Conservation (phyloP, 768 basidiomycete genomes). For the Lyophyllum atratum region DNA sequence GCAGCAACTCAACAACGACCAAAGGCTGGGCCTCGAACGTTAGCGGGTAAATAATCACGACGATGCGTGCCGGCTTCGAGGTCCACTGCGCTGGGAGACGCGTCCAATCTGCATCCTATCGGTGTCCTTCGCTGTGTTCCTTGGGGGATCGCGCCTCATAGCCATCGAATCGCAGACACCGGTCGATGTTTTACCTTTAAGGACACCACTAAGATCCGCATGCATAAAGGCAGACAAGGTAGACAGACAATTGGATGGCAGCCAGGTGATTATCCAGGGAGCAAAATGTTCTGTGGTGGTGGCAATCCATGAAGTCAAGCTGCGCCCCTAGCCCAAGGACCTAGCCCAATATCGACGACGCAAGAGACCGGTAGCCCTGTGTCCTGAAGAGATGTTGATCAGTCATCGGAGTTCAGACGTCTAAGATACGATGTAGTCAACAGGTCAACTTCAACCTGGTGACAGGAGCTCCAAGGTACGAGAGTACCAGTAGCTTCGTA, state of each 20-base stretch:
- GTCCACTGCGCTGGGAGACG: too few relatives aligned
- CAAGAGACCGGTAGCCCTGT: neutral
- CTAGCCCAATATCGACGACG: neutral
- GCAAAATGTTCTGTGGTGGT: neutral
- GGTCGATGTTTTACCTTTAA: too few relatives aligned
- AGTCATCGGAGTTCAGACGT: neutral
- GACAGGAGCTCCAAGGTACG: neutral
- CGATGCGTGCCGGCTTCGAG: too few relatives aligned
- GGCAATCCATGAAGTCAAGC: neutral
- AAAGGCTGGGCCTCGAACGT: neutral
- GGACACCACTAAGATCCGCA: too few relatives aligned
- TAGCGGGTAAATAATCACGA: neutral
- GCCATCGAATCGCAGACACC: too few relatives aligned
- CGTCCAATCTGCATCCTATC: too few relatives aligned
- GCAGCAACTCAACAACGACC: neutral
- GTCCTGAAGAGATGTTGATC: neutral
- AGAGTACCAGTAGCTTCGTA: too few relatives aligned
- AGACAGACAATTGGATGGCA: neutral
- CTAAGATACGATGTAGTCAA: neutral
- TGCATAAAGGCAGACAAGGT: too few relatives aligned
- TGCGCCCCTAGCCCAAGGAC: neutral
- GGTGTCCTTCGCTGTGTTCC: too few relatives aligned
- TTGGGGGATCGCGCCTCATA: too few relatives aligned
- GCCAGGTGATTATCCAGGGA: neutral
- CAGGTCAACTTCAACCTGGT: neutral